Evolutionary conservation across 1,284 basidiomycete genomes (phyloP).

Genomic region (Boletus mariae): DNA sequence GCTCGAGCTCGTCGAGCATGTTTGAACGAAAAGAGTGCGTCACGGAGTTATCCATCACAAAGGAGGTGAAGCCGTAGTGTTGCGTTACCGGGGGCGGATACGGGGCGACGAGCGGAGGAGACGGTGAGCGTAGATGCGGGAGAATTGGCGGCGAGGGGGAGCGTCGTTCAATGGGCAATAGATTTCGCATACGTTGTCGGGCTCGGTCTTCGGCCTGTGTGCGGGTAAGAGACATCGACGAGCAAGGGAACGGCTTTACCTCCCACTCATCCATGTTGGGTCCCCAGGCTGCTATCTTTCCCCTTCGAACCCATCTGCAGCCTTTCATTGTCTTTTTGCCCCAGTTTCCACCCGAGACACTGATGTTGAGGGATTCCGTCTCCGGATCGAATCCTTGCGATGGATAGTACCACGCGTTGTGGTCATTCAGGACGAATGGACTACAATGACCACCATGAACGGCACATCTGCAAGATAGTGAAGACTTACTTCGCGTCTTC

Average conservation of each 20-base stretch:
- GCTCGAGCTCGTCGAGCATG: constrained; percentile 71
- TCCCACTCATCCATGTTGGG: constrained; percentile 79
- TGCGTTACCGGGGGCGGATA: constrained; percentile 62
- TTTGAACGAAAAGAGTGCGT: constrained; percentile 76
- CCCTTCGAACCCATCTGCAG: constrained; percentile 70
- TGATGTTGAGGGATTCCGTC: constrained; percentile 49
- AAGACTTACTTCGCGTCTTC: constrained; percentile 32
- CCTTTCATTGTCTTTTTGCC: constrained; percentile 67
- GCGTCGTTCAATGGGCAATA: constrained; percentile 56
- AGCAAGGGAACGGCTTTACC: constrained; percentile 40
- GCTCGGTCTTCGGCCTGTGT: constrained; percentile 76
- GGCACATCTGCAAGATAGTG: neutral
- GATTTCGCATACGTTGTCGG: constrained; percentile 66
- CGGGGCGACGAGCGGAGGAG: constrained; percentile 60
- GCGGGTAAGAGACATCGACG: constrained; percentile 13
- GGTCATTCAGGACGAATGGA: constrained; percentile 59
- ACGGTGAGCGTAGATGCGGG: constrained; percentile 57
- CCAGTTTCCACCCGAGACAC: constrained; percentile 66
- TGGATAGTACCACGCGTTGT: constrained; percentile 76
- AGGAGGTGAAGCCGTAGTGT: constrained; percentile 73
- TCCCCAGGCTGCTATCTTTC: constrained; percentile 76
- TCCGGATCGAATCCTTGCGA: constrained; percentile 62
- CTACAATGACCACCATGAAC: constrained; percentile 22
- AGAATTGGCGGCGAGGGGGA: constrained; percentile 57
- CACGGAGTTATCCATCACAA: constrained; percentile 78